phyloP scores from a whole-genome alignment of 1,284 basidiomycete genomes.

The Cryptococcus sp. region DNA sequence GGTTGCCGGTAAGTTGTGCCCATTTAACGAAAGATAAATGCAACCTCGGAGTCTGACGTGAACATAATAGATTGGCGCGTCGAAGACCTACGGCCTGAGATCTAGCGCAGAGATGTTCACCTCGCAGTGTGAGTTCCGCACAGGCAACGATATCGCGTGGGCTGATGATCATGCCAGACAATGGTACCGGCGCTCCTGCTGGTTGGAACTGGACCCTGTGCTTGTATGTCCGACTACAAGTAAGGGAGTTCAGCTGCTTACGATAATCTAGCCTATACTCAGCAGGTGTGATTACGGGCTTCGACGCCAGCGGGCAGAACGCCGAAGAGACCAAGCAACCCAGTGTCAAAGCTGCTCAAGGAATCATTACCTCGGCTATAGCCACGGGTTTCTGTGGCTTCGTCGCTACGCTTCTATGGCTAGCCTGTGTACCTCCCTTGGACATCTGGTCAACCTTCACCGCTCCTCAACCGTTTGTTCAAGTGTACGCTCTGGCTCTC shows the following conservation, averaged over 20 bases:
- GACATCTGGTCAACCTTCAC: constrained; percentile 68
- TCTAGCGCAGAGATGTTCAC: constrained; percentile 67
- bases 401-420: constrained; percentile 71
- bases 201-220: constrained; percentile 85
- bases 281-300: constrained; percentile 78
- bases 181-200: constrained; percentile 77
- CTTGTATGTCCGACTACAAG: constrained; percentile 32
- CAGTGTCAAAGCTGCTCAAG: constrained; percentile 73
- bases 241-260: neutral
- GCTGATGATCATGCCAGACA: constrained; percentile 58
- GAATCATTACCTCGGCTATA: constrained; percentile 71
- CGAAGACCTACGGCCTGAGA: constrained; percentile 6
- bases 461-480: constrained; percentile 82
- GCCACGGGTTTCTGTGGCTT: constrained; percentile 75
- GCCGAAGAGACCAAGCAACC: constrained; percentile 88
- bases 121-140: constrained; percentile 56
- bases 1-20: constrained; percentile 65
- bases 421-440: constrained; percentile 80
- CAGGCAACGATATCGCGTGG: constrained; percentile 8
- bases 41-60: constrained; percentile 77
- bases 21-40: constrained; percentile 51
- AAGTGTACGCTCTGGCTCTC: constrained; percentile 75
- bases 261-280: constrained; percentile 64
- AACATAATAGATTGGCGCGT: constrained; percentile 44
- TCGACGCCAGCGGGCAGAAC: constrained; percentile 83